phyloP scores from a whole-genome alignment of 371 early-diverging fungal genomes.

The Cokeromyces recurvatus region DNA sequence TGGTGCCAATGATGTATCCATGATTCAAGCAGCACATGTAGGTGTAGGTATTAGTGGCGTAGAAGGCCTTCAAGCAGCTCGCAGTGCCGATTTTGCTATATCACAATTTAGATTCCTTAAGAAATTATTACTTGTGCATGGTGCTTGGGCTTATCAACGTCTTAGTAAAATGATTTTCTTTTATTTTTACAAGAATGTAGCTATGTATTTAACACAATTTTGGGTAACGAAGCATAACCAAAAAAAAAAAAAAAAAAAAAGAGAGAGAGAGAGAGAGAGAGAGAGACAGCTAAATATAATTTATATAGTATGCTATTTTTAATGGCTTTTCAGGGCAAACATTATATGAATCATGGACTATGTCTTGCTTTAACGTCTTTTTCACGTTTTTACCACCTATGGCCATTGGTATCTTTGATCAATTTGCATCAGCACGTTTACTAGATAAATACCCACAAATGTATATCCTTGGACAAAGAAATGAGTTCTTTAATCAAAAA shows the following conservation, averaged over 20 bases:
- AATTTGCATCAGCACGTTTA: conserved; percentile 83
- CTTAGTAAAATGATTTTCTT: conserved; percentile 82
- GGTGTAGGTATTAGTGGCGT: conserved; percentile 96
- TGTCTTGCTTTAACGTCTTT: conserved; percentile 84
- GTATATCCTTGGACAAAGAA: conserved; percentile 88
- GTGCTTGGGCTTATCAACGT: conserved; percentile 89
- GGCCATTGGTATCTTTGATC: conserved; percentile 90
- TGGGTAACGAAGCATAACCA: too few species aligned
- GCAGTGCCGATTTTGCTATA: conserved; percentile 95
- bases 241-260: too few species aligned
- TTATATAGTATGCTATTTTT: conserved; percentile 67
- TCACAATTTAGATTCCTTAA: conserved; percentile 88
- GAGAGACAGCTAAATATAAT: not conserved
- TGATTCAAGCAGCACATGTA: conserved; percentile 97
- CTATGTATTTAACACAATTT: conserved; percentile 94
- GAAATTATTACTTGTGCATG: conserved; percentile 87
- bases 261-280: not conserved
- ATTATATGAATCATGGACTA: conserved; percentile 91
- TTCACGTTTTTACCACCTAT: conserved; percentile 88
- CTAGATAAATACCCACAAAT: conserved; percentile 95
- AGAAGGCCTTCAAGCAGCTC: conserved; percentile 96
- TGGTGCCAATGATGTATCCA: conserved; percentile 98
- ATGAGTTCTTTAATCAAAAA: conserved; percentile 86
- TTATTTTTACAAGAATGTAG: conserved; percentile 96
- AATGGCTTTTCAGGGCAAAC: conserved; percentile 91